A percentile compares a stretch with the other conserved stretches of the same genome.
These are phyloP conservation scores for Syzygium aromaticum DNA, from an alignment of 345 rosid species.

Conservation along the genomic window DNA sequence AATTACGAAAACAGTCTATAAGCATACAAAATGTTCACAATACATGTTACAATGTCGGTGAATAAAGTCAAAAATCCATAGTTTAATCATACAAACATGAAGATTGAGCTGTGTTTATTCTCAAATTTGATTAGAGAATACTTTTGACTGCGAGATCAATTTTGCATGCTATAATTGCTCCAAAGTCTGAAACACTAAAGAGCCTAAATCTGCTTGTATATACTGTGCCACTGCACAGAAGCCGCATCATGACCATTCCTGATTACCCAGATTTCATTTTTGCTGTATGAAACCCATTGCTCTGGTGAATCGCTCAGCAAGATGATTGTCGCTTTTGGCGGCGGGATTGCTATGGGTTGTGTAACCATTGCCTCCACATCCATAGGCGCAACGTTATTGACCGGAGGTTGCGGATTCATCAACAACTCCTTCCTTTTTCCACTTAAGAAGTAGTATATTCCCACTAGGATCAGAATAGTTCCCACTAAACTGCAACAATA, in stretches of 20 bases:
- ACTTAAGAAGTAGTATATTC: slow-evolving; percentile 33
- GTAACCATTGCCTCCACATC: not conserved
- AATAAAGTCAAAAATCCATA: not conserved
- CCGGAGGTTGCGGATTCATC: not conserved
- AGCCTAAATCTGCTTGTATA: not conserved
- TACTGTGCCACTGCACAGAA: not conserved
- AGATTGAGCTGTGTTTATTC: not conserved
- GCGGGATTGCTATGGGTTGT: not conserved
- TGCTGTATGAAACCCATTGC: not conserved
- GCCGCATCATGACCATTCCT: not conserved
- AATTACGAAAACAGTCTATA: not conserved
- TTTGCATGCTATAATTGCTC: not conserved
- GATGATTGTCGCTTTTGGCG: not conserved
- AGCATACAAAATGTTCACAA: not conserved
- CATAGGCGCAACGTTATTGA: not conserved
- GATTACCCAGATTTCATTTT: not conserved
- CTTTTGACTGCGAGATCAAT: not conserved
- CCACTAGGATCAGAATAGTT: slow-evolving; percentile 21
- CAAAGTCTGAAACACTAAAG: not conserved
- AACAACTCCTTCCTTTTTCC: slow-evolving; percentile 21
- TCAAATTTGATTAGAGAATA: not conserved
- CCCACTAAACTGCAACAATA: slow-evolving; percentile 22
- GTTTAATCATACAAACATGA: not conserved
- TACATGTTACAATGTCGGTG: not conserved
- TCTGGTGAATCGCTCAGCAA: not conserved